Conservation (phyloP, 1,284 basidiomycete species). For the Heterobasidion annosum region DNA sequence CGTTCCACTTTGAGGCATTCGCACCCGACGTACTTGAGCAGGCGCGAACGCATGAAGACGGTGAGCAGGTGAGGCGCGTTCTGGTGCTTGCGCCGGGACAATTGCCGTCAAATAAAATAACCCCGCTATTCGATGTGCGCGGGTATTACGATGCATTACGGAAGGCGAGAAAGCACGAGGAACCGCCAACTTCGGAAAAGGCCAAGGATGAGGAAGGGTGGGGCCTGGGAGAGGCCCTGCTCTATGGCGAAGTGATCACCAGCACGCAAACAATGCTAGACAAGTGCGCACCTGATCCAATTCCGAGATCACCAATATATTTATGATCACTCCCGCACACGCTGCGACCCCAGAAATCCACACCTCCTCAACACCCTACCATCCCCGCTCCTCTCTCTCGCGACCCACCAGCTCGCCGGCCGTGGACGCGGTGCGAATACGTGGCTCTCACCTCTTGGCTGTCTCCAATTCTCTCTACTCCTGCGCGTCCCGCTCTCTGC, state of each 20-base stretch:
- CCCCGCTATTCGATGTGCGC: constrained; percentile 47
- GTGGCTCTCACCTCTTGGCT: constrained; percentile 91
- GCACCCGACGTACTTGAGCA: not conserved
- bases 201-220: constrained; percentile 23
- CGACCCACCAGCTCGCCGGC: constrained; percentile 82
- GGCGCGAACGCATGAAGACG: not conserved
- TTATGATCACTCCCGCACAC: constrained; percentile 1
- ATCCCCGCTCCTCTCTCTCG: constrained; percentile 73
- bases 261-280: constrained; percentile 96
- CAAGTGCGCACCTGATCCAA: constrained; percentile 44
- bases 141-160: constrained; percentile 34
- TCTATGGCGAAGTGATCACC: constrained; percentile 87
- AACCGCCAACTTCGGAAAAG: constrained; percentile 9
- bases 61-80: not conserved
- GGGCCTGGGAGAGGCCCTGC: constrained; percentile 67
- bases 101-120: constrained; percentile 33
- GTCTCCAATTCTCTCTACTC: constrained; percentile 81
- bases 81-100: constrained; percentile 27
- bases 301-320: not conserved
- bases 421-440: constrained; percentile 85
- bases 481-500: constrained; percentile 49
- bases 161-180: constrained; percentile 13
- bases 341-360: constrained; percentile 58
- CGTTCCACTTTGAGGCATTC: constrained; percentile 27
- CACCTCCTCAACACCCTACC: constrained; percentile 64